Conservation (phyloP, 305 asterid species). For the Withania somnifera region DNA sequence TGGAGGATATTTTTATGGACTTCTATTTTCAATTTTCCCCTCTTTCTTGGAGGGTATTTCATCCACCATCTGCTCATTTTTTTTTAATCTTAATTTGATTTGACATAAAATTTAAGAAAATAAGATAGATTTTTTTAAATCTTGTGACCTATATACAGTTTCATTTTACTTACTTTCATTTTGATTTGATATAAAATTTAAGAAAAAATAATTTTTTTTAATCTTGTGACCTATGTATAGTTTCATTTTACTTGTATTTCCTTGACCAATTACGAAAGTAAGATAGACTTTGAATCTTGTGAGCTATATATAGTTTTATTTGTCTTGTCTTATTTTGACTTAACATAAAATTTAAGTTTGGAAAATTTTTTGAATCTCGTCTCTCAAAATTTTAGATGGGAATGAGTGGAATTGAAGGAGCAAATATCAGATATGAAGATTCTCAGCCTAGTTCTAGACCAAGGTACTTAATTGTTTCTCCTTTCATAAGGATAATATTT, state of each 20-base stretch:
- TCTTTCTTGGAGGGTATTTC: neutral
- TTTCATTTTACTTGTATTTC: neutral
- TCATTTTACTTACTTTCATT: neutral
- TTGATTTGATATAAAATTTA: neutral
- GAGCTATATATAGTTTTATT: no score
- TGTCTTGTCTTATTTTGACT: no score
- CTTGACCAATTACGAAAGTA: neutral
- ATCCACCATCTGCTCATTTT: neutral
- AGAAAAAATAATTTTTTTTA: neutral
- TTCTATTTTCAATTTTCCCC: neutral
- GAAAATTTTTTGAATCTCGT: neutral
- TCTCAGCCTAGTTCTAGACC: conserved; percentile 35
- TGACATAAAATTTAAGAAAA: neutral
- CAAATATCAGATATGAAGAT: conserved; percentile 49
- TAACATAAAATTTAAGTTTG: no score
- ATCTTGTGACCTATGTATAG: neutral
- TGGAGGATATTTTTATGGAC: neutral
- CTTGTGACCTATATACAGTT: neutral
- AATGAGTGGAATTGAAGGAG: conserved; percentile 39
- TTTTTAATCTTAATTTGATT: neutral
- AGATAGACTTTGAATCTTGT: neutral
- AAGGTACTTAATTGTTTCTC: conserved; percentile 23
- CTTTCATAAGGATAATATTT: no score
- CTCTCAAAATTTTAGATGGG: conserved; percentile 40
- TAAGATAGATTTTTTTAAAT: neutral